phyloP scores from a whole-genome alignment of 306 rosid genomes.

The Luffa acutangula region DNA sequence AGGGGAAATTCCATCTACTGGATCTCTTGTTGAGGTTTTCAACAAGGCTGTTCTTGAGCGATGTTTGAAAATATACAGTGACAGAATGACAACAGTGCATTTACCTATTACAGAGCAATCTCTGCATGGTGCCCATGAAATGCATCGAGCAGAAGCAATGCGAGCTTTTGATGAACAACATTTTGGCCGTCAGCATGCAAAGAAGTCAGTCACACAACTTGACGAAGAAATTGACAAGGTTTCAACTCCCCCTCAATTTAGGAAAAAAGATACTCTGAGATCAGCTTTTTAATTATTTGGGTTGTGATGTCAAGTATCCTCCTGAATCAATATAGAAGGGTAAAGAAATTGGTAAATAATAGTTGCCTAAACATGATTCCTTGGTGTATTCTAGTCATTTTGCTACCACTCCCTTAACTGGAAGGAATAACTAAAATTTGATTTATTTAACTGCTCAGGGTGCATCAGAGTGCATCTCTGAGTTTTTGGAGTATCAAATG shows the following conservation, averaged over 20 bases:
- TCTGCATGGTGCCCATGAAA: conserved; percentile 51
- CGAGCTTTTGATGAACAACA: conserved; percentile 66
- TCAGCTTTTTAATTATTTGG: neutral
- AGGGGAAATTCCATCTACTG: conserved; percentile 98
- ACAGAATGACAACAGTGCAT: conserved; percentile 38
- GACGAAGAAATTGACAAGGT: conserved; percentile 80
- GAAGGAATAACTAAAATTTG: neutral
- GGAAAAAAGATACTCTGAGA: neutral
- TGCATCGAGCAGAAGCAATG: conserved; percentile 38
- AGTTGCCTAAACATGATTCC: neutral
- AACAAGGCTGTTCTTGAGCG: conserved; percentile 88
- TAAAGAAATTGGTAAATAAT: neutral
- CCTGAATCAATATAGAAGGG: neutral
- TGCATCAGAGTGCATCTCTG: neutral
- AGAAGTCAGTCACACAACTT: conserved; percentile 66
- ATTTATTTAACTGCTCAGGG: neutral
- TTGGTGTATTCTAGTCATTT: neutral
- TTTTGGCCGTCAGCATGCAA: conserved; percentile 87
- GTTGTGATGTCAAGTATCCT: neutral
- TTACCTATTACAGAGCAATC: conserved; percentile 57
- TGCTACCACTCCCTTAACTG: neutral
- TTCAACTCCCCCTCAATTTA: conserved; percentile 5
- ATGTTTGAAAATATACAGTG: conserved; percentile 61
- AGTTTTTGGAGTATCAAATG: neutral
- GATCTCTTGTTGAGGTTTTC: conserved; percentile 92